A percentile compares a stretch with the other conserved stretches of the same genome.
phyloP scores from a whole-genome alignment of 129 eudicot species.

The Chrysanthemum seticuspe region DNA sequence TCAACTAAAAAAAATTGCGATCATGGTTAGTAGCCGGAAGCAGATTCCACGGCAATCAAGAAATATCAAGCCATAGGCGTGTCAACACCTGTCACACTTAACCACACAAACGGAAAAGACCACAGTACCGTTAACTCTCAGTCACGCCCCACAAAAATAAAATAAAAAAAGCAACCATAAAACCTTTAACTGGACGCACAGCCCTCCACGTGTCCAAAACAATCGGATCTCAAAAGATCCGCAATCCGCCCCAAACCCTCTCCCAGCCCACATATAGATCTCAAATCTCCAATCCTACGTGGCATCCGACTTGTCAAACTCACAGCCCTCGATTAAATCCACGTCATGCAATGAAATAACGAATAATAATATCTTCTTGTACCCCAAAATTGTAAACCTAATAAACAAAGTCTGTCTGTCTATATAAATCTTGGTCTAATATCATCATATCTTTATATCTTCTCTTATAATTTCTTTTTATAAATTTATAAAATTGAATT shows the following conservation, averaged over 20 bases:
- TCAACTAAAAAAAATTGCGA: too few relatives aligned
- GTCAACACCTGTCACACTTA: too few relatives aligned
- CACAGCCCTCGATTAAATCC: slow-evolving; percentile 33
- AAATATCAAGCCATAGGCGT: too few relatives aligned
- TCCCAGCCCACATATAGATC: slow-evolving; percentile 47
- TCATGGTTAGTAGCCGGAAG: too few relatives aligned
- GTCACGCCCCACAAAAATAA: too few relatives aligned
- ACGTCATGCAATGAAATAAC: slow-evolving; percentile 18
- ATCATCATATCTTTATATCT: slow-evolving; percentile 11
- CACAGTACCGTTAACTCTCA: neutral
- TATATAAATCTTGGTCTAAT: slow-evolving; percentile 30
- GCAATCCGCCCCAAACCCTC: slow-evolving; percentile 38
- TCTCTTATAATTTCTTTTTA: neutral
- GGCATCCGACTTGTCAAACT: slow-evolving; percentile 36
- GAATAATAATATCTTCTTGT: slow-evolving; percentile 36
- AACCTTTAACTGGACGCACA: slow-evolving; percentile 43
- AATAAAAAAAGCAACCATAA: neutral
- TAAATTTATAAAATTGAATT: slow-evolving; percentile 9
- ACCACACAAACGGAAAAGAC: slow-evolving; percentile 11
- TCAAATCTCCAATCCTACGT: slow-evolving; percentile 31
- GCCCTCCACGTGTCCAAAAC: slow-evolving; percentile 44
- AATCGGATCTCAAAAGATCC: slow-evolving; percentile 50
- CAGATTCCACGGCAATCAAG: too few relatives aligned
- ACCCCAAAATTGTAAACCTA: slow-evolving; percentile 25
- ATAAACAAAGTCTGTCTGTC: slow-evolving; percentile 32